Evolutionary conservation across 2,329 filamentous ascomycete genomes (phyloP).

Genomic region (Cryphonectria naterciae): DNA sequence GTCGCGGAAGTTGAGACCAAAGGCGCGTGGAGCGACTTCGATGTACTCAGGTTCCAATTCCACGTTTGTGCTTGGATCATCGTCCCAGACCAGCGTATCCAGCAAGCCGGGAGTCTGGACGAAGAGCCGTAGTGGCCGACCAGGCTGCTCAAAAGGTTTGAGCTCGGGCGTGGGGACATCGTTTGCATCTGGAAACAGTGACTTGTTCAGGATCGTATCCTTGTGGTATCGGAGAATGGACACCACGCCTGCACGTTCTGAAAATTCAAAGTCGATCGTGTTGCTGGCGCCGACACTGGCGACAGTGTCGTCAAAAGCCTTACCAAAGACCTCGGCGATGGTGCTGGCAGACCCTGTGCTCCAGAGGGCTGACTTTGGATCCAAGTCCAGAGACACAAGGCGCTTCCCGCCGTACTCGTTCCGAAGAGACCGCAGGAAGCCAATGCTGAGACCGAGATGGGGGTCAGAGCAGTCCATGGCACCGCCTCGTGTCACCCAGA

Average conservation of each 20-base stretch:
- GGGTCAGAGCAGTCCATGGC: conserved; percentile 27
- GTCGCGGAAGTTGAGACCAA: conserved; percentile 28
- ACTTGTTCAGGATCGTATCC: background rate
- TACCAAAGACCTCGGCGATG: background rate
- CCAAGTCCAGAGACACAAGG: conserved; percentile 37
- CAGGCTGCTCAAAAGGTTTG: conserved; percentile 25
- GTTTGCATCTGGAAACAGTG: conserved; percentile 13
- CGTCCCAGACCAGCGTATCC: conserved; percentile 29
- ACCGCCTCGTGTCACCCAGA: conserved; percentile 24
- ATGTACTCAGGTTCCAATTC: conserved; percentile 23
- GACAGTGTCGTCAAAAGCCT: background rate
- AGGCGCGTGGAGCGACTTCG: conserved; percentile 27
- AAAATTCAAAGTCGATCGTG: background rate
- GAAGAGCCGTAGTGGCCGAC: conserved; percentile 16
- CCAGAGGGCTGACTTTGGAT: conserved; percentile 25
- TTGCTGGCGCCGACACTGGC: background rate
- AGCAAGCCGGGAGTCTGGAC: conserved; percentile 27
- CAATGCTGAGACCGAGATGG: conserved; percentile 31
- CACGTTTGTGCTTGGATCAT: conserved; percentile 24
- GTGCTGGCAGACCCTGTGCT: conserved; percentile 1
- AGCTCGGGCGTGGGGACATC: conserved; percentile 26
- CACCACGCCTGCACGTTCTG: background rate
- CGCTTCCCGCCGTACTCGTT: conserved; percentile 33
- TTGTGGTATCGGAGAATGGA: background rate
- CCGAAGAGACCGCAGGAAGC: conserved; percentile 35